Percentiles rank a stretch among this genome's conserved stretches.
phyloP scores from a whole-genome alignment of 305 asterid genomes.

The Euphrasia arctica region DNA sequence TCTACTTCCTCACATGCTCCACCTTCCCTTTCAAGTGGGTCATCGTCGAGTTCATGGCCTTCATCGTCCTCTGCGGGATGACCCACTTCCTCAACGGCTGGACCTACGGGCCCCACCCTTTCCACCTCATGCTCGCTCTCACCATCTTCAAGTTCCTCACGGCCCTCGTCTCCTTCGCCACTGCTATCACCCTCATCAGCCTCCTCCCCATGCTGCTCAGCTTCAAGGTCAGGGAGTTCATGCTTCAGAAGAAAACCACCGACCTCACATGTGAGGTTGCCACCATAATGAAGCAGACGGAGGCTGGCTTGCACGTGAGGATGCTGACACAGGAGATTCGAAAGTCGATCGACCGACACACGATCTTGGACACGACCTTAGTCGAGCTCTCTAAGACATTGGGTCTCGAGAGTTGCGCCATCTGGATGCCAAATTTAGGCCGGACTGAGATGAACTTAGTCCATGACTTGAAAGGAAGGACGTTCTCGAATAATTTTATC shows the following conservation, averaged over 20 bases:
- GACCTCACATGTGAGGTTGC: conserved; percentile 93
- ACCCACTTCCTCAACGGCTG: conserved; percentile 94
- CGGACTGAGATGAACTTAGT: conserved; percentile 74
- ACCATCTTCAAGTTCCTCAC: conserved; percentile 86
- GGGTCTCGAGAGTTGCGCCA: conserved; percentile 76
- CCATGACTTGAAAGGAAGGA: conserved; percentile 60
- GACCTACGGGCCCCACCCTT: conserved; percentile 94
- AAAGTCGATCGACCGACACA: conserved; percentile 87
- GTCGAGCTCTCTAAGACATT: conserved; percentile 86
- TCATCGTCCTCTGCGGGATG: conserved; percentile 95
- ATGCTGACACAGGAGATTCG: conserved; percentile 98
- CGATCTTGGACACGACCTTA: conserved; percentile 80
- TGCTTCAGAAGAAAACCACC: conserved; percentile 85
- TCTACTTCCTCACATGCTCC: conserved; percentile 88
- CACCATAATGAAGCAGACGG: conserved; percentile 69
- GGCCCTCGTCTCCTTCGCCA: conserved; percentile 90
- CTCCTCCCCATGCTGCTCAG: conserved; percentile 83
- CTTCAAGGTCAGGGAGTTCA: conserved; percentile 74
- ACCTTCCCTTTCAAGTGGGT: conserved; percentile 96
- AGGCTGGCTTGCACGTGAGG: conserved; percentile 88
- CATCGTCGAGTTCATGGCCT: conserved; percentile 76
- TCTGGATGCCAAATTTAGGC: conserved; percentile 89
- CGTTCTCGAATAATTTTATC: conserved; percentile 34
- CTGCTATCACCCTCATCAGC: conserved; percentile 81
- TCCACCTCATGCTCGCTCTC: conserved; percentile 87